Base-by-base conservation (phyloP, 2,329 filamentous ascomycete genomes). In the Xylaria sp. region DNA sequence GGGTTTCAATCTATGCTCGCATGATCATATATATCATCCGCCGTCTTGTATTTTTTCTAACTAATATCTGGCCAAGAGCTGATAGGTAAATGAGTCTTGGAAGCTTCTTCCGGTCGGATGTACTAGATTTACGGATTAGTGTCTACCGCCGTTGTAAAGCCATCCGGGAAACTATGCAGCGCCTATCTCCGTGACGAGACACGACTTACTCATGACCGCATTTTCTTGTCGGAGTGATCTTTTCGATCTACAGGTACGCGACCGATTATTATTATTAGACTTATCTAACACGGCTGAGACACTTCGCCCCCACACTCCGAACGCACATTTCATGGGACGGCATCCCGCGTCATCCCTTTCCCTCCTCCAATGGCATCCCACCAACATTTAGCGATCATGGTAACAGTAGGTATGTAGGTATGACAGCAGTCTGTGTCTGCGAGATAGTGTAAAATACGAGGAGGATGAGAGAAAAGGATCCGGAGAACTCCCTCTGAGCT, bases 201-300 rank as follows among this genome's bases (percentile, higher is more conserved):
- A 67, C n/a, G n/a, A 27, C 50, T 33, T 54, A 45, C 44, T n/a
- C 38, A 50, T 61, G 20, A 42, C 58, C 54, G 50, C 49, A 53
- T 66, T 50, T 63, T 56, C 54, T 33, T 38, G 22, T 27, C 54
- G 3, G 9, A 44, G 25, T 22, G 25, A 27, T 36, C n/a, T 29
- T 11, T 42, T 53, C 1, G 29, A 36, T 53, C 29, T 53, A 27
- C 36, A 55, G 53, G 53, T 31, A 55, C 53, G 22, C 36, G 36
- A n/a, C 3, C 11, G 36, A 29, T 67, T 60, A 53, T 57, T 60
- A 53, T 57, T 64, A 56, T 56, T 67, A 61, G 61, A 66, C 56
- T 38, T 50, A 22, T 50, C 36, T 49, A 38, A 20, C 54, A 27
- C 31, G 51, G 55, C 65, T 56, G 55, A 57, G 44, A 61, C 36